Percentiles rank a stretch among this genome's conserved stretches.
Conservation (phyloP, 176 grass and related monocot species). For the Ananas comosus region DNA sequence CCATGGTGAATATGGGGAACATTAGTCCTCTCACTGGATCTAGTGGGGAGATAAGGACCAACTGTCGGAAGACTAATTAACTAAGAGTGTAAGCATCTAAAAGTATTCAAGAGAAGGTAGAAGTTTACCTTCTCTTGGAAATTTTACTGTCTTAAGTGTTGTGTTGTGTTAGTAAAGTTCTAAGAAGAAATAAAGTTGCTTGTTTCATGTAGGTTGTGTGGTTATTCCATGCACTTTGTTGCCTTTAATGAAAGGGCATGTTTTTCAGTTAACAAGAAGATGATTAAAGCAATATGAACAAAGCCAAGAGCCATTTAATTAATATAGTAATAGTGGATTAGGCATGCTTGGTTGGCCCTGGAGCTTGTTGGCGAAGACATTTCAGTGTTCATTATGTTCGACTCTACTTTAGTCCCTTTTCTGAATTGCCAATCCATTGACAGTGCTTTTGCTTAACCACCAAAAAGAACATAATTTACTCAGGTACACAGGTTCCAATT, state of each 20-base stretch:
- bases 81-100: neutral
- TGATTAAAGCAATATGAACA: too few species aligned
- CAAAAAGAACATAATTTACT: too few species aligned
- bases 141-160: neutral
- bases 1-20: conserved; percentile 54
- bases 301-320: neutral
- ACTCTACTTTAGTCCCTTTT: too few species aligned
- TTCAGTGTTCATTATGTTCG: neutral
- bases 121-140: conserved; percentile 7
- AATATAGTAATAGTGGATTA: neutral
- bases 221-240: neutral
- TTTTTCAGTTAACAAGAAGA: too few species aligned
- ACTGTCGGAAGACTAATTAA: conserved; percentile 48
- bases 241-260: too few species aligned
- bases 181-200: neutral
- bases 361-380: neutral
- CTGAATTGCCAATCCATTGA: too few species aligned
- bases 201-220: neutral
- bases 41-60: conserved; percentile 43
- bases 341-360: neutral
- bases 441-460: too few species aligned
- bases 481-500: too few species aligned
- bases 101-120: conserved; percentile 4
- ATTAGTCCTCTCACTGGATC: conserved; percentile 46
- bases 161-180: neutral